A percentile compares a stretch with the other conserved stretches of the same genome.
Conservation (phyloP, 768 basidiomycete species). For the Termitomyces sp. region DNA sequence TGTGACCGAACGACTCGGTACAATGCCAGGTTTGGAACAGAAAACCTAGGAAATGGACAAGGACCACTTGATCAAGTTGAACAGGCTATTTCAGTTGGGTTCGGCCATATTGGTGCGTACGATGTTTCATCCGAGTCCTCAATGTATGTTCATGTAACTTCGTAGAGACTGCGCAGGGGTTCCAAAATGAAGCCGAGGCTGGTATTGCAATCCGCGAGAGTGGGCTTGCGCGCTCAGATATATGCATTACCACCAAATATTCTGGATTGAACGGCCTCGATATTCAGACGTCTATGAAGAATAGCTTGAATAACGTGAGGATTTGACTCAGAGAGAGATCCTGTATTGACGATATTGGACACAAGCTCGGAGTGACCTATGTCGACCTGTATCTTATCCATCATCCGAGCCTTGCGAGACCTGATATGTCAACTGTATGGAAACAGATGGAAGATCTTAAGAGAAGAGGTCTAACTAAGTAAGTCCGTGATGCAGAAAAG, state of each 20-base stretch:
- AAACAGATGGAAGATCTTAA: slow-evolving; percentile 49
- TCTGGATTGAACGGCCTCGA: slow-evolving; percentile 12
- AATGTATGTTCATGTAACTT: neutral
- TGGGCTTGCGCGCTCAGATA: slow-evolving; percentile 37
- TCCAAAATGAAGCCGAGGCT: slow-evolving; percentile 37
- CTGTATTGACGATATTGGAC: slow-evolving; percentile 2
- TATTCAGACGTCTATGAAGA: slow-evolving; percentile 26
- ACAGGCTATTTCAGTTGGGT: slow-evolving; percentile 57
- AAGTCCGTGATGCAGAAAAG: neutral
- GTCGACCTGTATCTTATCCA: slow-evolving; percentile 76
- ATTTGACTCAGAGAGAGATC: neutral
- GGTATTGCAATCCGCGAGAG: slow-evolving; percentile 40
- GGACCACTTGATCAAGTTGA: slow-evolving; percentile 48
- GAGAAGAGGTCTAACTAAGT: slow-evolving; percentile 40
- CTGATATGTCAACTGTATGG: slow-evolving; percentile 42
- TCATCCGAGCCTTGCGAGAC: slow-evolving; percentile 26
- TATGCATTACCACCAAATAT: slow-evolving; percentile 58
- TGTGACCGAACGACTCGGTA: neutral
- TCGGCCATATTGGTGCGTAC: slow-evolving; percentile 53
- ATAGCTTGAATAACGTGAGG: slow-evolving; percentile 47
- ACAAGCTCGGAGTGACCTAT: slow-evolving; percentile 53
- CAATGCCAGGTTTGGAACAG: slow-evolving; percentile 53
- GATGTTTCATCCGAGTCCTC: neutral
- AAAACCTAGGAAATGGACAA: slow-evolving; percentile 57
- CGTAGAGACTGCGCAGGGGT: slow-evolving; percentile 58